Conservation (phyloP, 2,329 filamentous ascomycete species). For the Xylaria sp. region DNA sequence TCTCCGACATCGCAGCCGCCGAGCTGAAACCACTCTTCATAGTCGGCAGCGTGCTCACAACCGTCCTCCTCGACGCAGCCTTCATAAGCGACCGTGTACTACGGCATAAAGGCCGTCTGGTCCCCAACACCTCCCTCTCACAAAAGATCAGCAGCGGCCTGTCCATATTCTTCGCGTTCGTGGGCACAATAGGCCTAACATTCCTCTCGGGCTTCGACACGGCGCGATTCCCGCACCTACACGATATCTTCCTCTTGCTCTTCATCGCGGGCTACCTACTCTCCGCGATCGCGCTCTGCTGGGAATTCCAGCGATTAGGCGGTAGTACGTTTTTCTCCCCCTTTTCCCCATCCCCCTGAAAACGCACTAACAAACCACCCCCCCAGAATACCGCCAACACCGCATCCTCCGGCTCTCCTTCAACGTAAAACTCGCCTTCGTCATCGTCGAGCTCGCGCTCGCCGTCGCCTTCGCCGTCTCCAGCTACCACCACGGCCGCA, state of each 20-base stretch:
- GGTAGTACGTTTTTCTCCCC: slow-evolving; percentile 46
- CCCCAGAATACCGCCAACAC: slow-evolving; percentile 64
- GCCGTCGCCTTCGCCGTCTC: slow-evolving; percentile 65
- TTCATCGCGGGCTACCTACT: slow-evolving; percentile 86
- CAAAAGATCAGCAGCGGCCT: slow-evolving; percentile 60
- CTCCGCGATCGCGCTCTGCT: slow-evolving; percentile 81
- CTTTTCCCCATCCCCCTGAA: not conserved
- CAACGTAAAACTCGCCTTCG: slow-evolving; percentile 80
- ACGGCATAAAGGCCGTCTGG: slow-evolving; percentile 72
- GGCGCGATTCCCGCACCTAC: slow-evolving; percentile 56
- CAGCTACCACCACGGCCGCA: slow-evolving; percentile 45
- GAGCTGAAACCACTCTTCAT: slow-evolving; percentile 74
- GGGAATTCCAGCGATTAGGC: slow-evolving; percentile 82
- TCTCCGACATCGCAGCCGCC: slow-evolving; percentile 59
- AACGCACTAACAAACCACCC: too few relatives aligned
- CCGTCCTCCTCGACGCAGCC: slow-evolving; percentile 72
- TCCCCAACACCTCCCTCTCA: slow-evolving; percentile 59
- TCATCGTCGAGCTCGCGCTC: slow-evolving; percentile 71
- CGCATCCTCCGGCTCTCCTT: slow-evolving; percentile 71
- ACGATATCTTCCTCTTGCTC: slow-evolving; percentile 70
- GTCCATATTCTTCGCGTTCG: slow-evolving; percentile 62
- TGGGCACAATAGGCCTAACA: slow-evolving; percentile 76
- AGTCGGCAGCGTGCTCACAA: slow-evolving; percentile 62
- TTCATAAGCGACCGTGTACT: slow-evolving; percentile 82
- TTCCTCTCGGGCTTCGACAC: slow-evolving; percentile 84